These are phyloP conservation scores for Waltiozyma sp. DNA, from an alignment of 1,139 yeast species.

Conservation along the genomic window DNA sequence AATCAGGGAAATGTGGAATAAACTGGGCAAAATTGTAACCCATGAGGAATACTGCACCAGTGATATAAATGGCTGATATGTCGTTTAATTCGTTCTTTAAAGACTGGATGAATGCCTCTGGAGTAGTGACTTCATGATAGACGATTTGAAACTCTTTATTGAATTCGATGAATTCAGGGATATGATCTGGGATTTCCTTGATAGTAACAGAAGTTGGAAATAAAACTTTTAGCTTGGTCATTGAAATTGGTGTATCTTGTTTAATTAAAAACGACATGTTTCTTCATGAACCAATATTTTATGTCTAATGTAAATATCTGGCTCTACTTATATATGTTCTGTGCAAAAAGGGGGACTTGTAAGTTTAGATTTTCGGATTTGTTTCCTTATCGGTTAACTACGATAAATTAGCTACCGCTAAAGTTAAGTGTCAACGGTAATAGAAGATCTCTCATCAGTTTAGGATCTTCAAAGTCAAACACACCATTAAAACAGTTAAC, in stretches of 20 bases:
- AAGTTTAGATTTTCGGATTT: too few relatives aligned
- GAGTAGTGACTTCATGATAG: constrained; percentile 28
- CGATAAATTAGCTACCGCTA: neutral
- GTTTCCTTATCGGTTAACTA: neutral
- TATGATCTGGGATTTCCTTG: constrained; percentile 17
- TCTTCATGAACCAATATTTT: too few relatives aligned
- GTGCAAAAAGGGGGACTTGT: too few relatives aligned
- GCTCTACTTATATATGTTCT: too few relatives aligned
- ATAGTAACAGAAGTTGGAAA: constrained; percentile 17
- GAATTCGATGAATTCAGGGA: constrained; percentile 17
- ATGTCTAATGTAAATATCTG: too few relatives aligned
- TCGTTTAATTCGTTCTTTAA: constrained; percentile 22
- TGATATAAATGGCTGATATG: constrained; percentile 49
- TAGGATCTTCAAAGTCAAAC: too few relatives aligned
- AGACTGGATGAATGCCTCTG: constrained; percentile 17
- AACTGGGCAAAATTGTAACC: constrained; percentile 41
- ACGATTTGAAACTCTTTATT: constrained; percentile 17
- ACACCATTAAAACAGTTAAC: too few relatives aligned
- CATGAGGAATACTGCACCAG: constrained; percentile 48
- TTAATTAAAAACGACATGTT: too few relatives aligned
- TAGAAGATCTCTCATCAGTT: neutral
- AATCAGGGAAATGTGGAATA: constrained; percentile 37
- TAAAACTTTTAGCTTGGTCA: constrained; percentile 18
- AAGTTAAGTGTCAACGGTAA: neutral
- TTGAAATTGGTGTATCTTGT: neutral